A percentile compares a stretch with the other conserved stretches of the same genome.
phyloP scores from a whole-genome alignment of 768 basidiomycete genomes.

The Dictyophora rubrovolvata region DNA sequence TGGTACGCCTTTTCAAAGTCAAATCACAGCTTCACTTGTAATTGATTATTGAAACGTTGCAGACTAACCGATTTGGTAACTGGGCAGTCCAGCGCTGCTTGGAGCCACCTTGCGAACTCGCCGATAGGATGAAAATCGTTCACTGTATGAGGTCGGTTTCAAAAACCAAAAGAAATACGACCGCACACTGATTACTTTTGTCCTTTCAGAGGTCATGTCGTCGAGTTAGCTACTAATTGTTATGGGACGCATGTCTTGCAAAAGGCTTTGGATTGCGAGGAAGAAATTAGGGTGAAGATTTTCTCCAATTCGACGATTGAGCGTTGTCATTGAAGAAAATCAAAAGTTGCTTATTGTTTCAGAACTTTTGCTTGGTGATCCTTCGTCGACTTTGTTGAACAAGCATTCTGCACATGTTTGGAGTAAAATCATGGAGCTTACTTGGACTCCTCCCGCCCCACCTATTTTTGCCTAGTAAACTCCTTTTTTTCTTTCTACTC shows the following conservation, averaged over 20 bases:
- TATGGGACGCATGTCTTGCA: constrained; percentile 86
- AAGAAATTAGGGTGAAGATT: constrained; percentile 51
- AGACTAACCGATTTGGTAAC: constrained; percentile 63
- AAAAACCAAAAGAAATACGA: background rate
- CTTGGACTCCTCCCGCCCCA: constrained; percentile 78
- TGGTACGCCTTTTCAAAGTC: constrained; percentile 31
- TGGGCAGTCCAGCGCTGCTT: constrained; percentile 87
- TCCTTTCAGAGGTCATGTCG: constrained; percentile 58
- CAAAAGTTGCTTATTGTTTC: constrained; percentile 59
- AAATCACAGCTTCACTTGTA: background rate
- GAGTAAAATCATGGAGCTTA: constrained; percentile 92
- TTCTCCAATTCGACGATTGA: background rate
- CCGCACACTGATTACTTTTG: background rate
- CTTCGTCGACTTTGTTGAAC: constrained; percentile 77
- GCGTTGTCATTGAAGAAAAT: background rate
- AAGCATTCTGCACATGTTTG: constrained; percentile 89
- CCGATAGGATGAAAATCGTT: constrained; percentile 74
- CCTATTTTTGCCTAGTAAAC: constrained; percentile 81
- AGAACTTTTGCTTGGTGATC: constrained; percentile 75
- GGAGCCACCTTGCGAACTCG: constrained; percentile 63
- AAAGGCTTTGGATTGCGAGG: constrained; percentile 85
- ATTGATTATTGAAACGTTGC: background rate
- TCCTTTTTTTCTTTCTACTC: background rate
- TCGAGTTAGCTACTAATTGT: constrained; percentile 81
- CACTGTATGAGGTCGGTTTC: constrained; percentile 66